Base-by-base conservation (phyloP, 441 rosid genomes). In the Euphorbia celastroides region DNA sequence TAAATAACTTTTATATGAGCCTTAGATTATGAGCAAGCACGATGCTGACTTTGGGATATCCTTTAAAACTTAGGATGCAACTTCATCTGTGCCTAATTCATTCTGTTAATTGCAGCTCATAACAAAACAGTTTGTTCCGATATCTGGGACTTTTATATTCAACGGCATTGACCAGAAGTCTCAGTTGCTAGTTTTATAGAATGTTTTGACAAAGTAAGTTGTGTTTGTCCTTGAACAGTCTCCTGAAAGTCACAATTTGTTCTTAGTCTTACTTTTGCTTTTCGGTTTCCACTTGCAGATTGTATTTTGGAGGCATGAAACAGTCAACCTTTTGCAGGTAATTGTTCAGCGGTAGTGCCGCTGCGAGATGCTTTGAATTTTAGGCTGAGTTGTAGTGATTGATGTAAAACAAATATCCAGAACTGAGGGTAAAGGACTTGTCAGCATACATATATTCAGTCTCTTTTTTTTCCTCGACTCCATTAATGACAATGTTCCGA, bases 101-200 rank as follows among this genome's bases (percentile, higher is more conserved):
- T 44, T 67, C 38, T 31, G 27, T 72, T 32, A 64, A 9, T 60
- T 62, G 69, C 89, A 92, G 99, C 96, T 94, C 41, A 77, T 94
- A 70, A 92, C 98, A 5, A 82, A 80, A 74, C 99, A 94, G 73
- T 94, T 92, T 78, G 88, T 92, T 78, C 94, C 98, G n/a, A 82
- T 88, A 92, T 58, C 76, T 23, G 99, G 96, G 69, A 89, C 97
- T 25, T 88, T 75, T 77, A 77, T 88, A 70, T 94, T 92, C 85
- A 82, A 87, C 28, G 97, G 98, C 76, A 88, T 94, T 25, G 97
- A 94, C 79, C 99, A 92, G 76, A 92, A 76, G 78, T 94, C 98
- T 61, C 93, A 87, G 63, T 69, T 85, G 60, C 72, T 93, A 79
- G 75, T 69, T 14, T 76, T 90, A 57, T 90, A 79, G 71, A 69